Evolutionary conservation across 1,284 basidiomycete genomes (phyloP), one percentile per base, ranked within the genome.

Genomic region (Athelia sp.): DNA sequence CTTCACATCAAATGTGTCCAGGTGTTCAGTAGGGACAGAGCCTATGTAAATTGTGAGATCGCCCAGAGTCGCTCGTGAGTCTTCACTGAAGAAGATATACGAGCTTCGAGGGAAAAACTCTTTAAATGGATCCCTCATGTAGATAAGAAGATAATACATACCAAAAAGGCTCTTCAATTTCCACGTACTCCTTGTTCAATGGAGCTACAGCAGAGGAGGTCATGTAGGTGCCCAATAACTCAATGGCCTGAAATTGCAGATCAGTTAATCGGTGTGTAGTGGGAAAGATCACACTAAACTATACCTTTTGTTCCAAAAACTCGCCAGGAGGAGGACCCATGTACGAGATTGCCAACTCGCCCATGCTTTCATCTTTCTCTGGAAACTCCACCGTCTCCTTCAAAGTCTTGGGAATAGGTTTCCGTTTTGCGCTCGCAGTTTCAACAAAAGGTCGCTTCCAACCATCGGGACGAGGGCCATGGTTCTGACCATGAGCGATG

Each of bases 361-460:
- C 96, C 55, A 93, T 78, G 71, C 88, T 93, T 73, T 99, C 97
- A 64, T 99, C 96, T 67, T 93, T 85, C 68, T 98, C 97, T n/a
- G 97, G 97, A 62, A 99, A 99, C 58, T 96, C 90, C 26, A 98
- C 82, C 0, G 78, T 74, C 50, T 85, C 79, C 53, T 78, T 81
- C 45, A 75, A 62, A 2, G 79, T 76, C 52, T 78, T 64, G 9
- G 73, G 50, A 22, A 92, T 77, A 4, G 78, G 75, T 3, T 78
- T 73, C 10, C 88, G 76, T 13, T 73, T 64, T 1, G 86, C 82
- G 52, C 89, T 93, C 1, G 81, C 58, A 0, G 95, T 96, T 70
- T 98, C 94, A 18, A 98, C 60, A 62, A 99, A 99, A 0, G 97
- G 97, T 13, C 96, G 82, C 58, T 90, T 92, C 95, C 95, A 99